These are phyloP conservation scores for Heritiera littoralis DNA, from an alignment of 345 rosid species.

Conservation along the genomic window DNA sequence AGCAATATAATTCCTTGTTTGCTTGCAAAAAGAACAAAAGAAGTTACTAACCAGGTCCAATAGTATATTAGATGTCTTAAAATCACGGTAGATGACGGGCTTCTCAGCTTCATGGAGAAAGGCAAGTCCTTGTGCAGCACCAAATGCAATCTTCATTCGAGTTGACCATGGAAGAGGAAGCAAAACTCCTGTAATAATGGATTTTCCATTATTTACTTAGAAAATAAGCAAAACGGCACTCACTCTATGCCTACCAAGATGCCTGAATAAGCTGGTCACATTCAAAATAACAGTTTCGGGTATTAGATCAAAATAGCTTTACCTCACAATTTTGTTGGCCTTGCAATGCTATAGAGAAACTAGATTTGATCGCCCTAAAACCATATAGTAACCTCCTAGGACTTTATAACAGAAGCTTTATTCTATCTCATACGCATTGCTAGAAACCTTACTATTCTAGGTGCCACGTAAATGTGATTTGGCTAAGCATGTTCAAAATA, in stretches of 20 bases:
- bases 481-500: not conserved
- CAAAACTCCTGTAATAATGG: constrained; percentile 63
- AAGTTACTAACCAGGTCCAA: constrained; percentile 66
- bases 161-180: constrained; percentile 89
- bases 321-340: not conserved
- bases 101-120: constrained; percentile 94
- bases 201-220: not conserved
- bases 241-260: not conserved
- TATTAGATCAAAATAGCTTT: not conserved
- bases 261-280: not conserved
- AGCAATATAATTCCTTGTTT: not conserved
- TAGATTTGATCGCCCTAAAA: not conserved
- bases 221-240: not conserved
- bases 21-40: not conserved
- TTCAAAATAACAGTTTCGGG: not conserved
- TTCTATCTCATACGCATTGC: no score
- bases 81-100: constrained; percentile 95
- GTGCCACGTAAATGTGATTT: not conserved
- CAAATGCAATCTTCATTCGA: constrained; percentile 91
- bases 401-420: not conserved
- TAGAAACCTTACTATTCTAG: not conserved
- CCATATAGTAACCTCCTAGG: not conserved
- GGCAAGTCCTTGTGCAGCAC: constrained; percentile 98
- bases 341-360: not conserved
- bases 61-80: constrained; percentile 92